Conservation (phyloP, 176 grass and related monocot species). For the Secale cereale region DNA sequence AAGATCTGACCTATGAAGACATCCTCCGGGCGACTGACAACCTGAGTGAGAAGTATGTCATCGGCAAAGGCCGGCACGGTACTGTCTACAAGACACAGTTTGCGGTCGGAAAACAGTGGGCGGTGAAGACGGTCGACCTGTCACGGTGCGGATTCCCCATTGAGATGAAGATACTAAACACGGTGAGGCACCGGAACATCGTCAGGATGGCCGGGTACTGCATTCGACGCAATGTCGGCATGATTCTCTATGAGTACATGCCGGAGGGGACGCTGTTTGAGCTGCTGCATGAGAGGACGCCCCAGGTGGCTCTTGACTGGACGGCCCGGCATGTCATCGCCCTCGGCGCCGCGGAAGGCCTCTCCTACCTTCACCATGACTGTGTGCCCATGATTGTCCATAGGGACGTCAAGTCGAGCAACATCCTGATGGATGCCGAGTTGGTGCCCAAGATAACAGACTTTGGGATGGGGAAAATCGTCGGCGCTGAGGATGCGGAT, state of each 20-base stretch:
- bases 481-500: conserved; percentile 21
- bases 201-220: conserved; percentile 65
- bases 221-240: conserved; percentile 33
- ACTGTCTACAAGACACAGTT: conserved; percentile 34
- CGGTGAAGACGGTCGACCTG: conserved; percentile 53
- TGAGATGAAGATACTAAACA: conserved; percentile 56
- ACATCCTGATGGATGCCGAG: conserved; percentile 55
- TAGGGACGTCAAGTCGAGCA: conserved; percentile 64
- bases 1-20: conserved; percentile 41
- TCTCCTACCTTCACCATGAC: conserved; percentile 73
- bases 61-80: conserved; percentile 36
- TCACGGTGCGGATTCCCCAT: conserved; percentile 36
- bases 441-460: conserved; percentile 58
- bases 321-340: conserved; percentile 34
- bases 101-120: conserved; percentile 37
- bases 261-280: conserved; percentile 39
- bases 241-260: conserved; percentile 57
- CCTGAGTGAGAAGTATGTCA: conserved; percentile 40
- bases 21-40: conserved; percentile 42
- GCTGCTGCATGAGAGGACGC: conserved; percentile 39
- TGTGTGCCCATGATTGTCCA: conserved; percentile 58
- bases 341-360: conserved; percentile 33
- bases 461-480: conserved; percentile 56
- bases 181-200: conserved; percentile 55
- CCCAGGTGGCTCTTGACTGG: conserved; percentile 35